These are phyloP conservation scores for Aspergillus indologenus DNA, from an alignment of 495 filamentous ascomycete species.

Conservation along the genomic window DNA sequence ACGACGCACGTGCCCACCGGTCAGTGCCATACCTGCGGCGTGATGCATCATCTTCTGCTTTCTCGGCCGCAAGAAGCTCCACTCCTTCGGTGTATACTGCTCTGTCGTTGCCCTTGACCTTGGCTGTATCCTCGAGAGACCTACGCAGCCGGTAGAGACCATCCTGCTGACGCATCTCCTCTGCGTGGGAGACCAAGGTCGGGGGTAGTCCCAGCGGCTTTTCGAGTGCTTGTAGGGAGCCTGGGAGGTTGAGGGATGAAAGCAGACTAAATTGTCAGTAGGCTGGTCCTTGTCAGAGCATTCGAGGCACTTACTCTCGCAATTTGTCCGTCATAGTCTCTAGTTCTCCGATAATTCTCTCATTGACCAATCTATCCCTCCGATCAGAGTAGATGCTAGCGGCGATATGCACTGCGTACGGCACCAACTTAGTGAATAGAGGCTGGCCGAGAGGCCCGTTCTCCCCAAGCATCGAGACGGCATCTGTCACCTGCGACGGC, in stretches of 20 bases:
- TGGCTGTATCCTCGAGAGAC: constrained; percentile 81
- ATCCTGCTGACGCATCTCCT: constrained; percentile 92
- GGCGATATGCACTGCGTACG: constrained; percentile 92
- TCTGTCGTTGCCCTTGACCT: constrained; percentile 72
- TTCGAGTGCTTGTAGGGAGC: constrained; percentile 89
- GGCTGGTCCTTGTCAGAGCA: neutral
- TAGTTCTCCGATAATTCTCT: constrained; percentile 77
- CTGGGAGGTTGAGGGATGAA: constrained; percentile 82
- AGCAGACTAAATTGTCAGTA: constrained; percentile 51
- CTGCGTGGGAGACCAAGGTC: constrained; percentile 79
- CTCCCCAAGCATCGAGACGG: constrained; percentile 74
- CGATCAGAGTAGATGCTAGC: constrained; percentile 94
- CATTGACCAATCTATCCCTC: constrained; percentile 82
- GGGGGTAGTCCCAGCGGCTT: constrained; percentile 92
- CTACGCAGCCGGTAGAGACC: constrained; percentile 70
- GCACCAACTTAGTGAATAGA: constrained; percentile 87
- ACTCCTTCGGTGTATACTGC: constrained; percentile 78
- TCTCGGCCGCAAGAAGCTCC: constrained; percentile 71
- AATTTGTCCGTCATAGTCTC: constrained; percentile 77
- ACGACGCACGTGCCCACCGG: constrained; percentile 72
- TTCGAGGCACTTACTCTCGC: constrained; percentile 54
- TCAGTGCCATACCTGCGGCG: constrained; percentile 82
- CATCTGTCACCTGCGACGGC: constrained; percentile 79
- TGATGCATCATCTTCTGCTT: constrained; percentile 73
- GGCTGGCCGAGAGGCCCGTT: constrained; percentile 76